Evolutionary conservation across 2,329 filamentous ascomycete species (phyloP).

Genomic region (Apiospora marii): DNA sequence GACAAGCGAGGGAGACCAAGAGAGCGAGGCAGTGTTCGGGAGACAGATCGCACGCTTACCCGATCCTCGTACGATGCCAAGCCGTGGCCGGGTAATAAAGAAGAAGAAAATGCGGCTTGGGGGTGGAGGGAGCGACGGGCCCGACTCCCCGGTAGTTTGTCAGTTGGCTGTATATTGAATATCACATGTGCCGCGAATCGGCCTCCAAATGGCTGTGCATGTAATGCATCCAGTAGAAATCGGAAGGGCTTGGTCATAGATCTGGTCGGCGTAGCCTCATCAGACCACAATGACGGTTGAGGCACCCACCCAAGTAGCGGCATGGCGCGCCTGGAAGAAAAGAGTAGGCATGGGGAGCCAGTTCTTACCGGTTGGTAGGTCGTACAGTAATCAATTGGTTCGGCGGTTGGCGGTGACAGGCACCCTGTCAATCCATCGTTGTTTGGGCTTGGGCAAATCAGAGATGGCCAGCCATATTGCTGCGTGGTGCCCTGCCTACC

Average conservation of each 20-base stretch:
- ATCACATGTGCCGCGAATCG: slow-evolving; percentile 15
- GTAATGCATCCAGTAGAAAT: background rate
- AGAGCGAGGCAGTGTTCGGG: slow-evolving; percentile 5
- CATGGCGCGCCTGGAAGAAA: slow-evolving; percentile 21
- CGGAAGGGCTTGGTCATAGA: slow-evolving; percentile 5
- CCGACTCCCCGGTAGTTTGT: slow-evolving; percentile 8
- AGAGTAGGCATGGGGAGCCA: background rate
- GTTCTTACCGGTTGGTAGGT: slow-evolving; percentile 16
- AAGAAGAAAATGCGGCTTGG: slow-evolving; percentile 3
- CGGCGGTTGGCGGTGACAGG: background rate
- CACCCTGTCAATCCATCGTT: background rate
- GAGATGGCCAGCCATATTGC: background rate
- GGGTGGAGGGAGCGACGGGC: background rate
- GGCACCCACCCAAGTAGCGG: slow-evolving; percentile 19
- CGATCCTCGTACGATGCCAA: slow-evolving; percentile 20
- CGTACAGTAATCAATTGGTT: slow-evolving; percentile 1
- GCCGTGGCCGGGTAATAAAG: slow-evolving; percentile 9
- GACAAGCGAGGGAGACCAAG: background rate
- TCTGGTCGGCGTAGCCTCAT: slow-evolving; percentile 26
- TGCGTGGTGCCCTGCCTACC: background rate
- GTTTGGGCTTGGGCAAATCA: background rate
- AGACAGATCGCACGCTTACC: slow-evolving; percentile 10
- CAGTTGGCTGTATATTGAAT: background rate
- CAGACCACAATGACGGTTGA: slow-evolving; percentile 28
- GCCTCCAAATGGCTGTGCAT: background rate